Evolutionary conservation across 2,329 filamentous ascomycete species (phyloP).

Genomic region (Colletotrichum horii): DNA sequence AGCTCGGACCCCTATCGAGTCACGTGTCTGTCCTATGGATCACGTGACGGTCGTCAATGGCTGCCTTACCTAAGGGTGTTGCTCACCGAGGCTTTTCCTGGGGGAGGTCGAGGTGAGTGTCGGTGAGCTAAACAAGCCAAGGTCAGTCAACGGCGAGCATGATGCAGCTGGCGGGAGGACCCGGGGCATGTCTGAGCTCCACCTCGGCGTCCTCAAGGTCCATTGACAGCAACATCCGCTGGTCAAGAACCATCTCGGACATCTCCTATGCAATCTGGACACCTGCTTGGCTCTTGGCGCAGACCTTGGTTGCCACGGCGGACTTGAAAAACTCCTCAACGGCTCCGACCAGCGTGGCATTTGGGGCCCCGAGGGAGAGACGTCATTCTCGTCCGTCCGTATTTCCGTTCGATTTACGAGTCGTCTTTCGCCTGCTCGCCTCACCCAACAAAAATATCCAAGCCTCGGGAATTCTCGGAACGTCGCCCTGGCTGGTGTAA

Average conservation of each 20-base stretch:
- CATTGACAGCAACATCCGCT: background rate
- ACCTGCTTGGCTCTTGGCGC: background rate
- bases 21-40: rapidly evolving
- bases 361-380: background rate
- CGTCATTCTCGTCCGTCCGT: slow-evolving; percentile 7
- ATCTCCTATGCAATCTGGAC: background rate
- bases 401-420: slow-evolving; percentile 21
- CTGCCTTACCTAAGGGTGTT: background rate
- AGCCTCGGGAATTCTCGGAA: slow-evolving; percentile 10
- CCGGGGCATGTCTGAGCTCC: background rate
- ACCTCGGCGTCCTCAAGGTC: background rate
- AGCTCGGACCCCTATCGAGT: background rate
- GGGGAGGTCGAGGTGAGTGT: background rate
- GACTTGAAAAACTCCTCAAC: background rate
- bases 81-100: background rate
- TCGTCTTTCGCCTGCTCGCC: background rate
- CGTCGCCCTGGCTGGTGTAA: background rate
- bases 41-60: rapidly evolving
- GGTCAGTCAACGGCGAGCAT: background rate
- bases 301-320: background rate
- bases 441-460: background rate
- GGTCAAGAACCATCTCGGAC: background rate
- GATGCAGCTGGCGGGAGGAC: background rate
- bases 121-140: background rate
- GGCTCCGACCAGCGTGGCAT: background rate